Evolutionary conservation across 2,329 filamentous ascomycete species (phyloP).

Genomic region (Aureobasidium sp.): DNA sequence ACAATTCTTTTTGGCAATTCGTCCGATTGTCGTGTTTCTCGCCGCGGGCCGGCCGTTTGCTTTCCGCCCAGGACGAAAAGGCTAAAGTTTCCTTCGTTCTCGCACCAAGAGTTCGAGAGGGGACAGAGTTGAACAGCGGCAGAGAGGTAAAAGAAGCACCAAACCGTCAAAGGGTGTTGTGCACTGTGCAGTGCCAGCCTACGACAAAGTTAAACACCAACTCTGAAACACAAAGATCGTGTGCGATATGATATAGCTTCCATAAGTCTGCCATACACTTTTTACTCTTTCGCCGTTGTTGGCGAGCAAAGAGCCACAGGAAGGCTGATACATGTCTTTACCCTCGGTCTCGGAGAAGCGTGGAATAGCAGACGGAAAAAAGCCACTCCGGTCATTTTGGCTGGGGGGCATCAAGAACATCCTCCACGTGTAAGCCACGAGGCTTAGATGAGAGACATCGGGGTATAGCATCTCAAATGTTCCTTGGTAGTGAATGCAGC

Average conservation of each 20-base stretch:
- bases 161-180: neutral
- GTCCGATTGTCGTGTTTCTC: neutral
- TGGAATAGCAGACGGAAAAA: neutral
- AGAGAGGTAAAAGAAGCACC: neutral
- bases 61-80: neutral
- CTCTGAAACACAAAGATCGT: neutral
- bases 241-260: neutral
- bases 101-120: neutral
- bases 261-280: neutral
- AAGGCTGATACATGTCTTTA: neutral
- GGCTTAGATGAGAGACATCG: conserved; percentile 3
- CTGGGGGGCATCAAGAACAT: neutral
- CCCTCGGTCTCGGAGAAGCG: neutral
- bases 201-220: neutral
- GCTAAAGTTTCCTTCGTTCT: neutral
- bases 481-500: neutral
- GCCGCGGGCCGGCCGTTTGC: neutral
- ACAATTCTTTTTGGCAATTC: neutral
- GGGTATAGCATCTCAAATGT: neutral
- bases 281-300: neutral
- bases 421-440: neutral
- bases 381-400: neutral
- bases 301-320: neutral
- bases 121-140: conserved; percentile 5
- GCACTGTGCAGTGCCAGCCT: neutral